phyloP scores from a whole-genome alignment of 345 rosid genomes.

The Alliaria petiolata region DNA sequence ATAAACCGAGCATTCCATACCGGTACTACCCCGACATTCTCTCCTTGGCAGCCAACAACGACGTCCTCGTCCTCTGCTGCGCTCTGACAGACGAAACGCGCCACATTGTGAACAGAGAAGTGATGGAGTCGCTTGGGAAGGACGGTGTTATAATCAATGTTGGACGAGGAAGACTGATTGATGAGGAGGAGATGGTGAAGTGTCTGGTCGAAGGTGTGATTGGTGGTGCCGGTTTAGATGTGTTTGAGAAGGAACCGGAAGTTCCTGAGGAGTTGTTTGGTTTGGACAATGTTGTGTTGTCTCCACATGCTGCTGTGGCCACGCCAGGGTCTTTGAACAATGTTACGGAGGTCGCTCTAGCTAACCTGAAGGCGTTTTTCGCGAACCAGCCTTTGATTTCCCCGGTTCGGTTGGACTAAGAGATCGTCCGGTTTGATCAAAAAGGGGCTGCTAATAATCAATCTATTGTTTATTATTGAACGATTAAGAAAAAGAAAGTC shows the following conservation, averaged over 20 bases:
- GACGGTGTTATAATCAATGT: slow-evolving; percentile 30
- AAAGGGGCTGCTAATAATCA: neutral
- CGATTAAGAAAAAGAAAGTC: neutral
- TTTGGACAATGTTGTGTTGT: slow-evolving; percentile 70
- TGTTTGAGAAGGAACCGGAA: slow-evolving; percentile 70
- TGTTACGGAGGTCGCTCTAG: slow-evolving; percentile 34
- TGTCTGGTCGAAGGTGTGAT: slow-evolving; percentile 53
- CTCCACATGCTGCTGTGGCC: slow-evolving; percentile 51
- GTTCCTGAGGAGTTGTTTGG: slow-evolving; percentile 47
- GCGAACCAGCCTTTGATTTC: slow-evolving; percentile 48
- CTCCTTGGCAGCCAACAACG: slow-evolving; percentile 25
- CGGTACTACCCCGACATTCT: slow-evolving; percentile 13
- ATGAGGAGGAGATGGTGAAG: slow-evolving; percentile 52
- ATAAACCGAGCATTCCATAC: slow-evolving; percentile 11
- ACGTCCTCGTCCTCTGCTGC: slow-evolving; percentile 28
- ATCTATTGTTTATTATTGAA: neutral
- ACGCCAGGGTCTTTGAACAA: slow-evolving; percentile 52
- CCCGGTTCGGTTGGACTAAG: slow-evolving; percentile 25
- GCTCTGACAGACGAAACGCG: slow-evolving; percentile 18
- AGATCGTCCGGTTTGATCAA: neutral
- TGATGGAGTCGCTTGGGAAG: slow-evolving; percentile 32
- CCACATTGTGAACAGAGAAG: slow-evolving; percentile 25
- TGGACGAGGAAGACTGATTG: slow-evolving; percentile 29
- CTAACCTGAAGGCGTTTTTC: slow-evolving; percentile 69
- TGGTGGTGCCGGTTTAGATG: slow-evolving; percentile 80